Conservation (phyloP, 257 asterid genomes). For the Solanum paucissectum region DNA sequence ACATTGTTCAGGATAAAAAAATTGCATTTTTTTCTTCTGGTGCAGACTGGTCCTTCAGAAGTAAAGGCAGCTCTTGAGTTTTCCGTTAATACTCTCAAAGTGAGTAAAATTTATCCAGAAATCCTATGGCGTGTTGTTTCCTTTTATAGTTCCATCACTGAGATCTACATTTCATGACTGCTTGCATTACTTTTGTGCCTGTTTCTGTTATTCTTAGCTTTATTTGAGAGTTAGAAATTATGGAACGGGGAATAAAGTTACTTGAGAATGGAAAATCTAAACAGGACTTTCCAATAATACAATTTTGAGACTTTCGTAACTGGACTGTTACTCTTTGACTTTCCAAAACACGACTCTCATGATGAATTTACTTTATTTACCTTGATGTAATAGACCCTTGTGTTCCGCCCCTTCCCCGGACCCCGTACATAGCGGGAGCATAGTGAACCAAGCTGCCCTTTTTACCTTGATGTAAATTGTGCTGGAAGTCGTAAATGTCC, state of each 20-base stretch:
- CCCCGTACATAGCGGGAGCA: neutral
- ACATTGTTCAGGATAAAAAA: neutral
- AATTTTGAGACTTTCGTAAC: neutral
- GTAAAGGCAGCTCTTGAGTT: constrained; percentile 96
- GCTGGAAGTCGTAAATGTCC: neutral
- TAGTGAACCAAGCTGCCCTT: neutral
- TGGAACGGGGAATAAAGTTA: neutral
- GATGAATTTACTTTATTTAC: neutral
- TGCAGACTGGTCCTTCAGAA: constrained; percentile 92
- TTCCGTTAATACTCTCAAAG: constrained; percentile 82
- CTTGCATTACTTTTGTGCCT: neutral
- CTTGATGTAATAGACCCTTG: neutral
- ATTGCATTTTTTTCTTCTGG: neutral
- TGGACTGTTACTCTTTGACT: neutral
- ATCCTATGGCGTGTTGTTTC: neutral
- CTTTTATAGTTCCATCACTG: neutral
- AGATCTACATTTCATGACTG: neutral
- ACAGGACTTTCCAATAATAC: neutral
- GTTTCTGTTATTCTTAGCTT: neutral
- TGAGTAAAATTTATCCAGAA: constrained; percentile 17
- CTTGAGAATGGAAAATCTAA: neutral
- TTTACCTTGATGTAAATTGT: neutral
- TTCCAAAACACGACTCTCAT: neutral
- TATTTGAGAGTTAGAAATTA: neutral
- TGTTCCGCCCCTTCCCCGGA: neutral